A percentile compares a stretch with the other conserved stretches of the same genome.
Conservation (phyloP, 495 filamentous ascomycete genomes). For the Opeltia flavorubescens region DNA sequence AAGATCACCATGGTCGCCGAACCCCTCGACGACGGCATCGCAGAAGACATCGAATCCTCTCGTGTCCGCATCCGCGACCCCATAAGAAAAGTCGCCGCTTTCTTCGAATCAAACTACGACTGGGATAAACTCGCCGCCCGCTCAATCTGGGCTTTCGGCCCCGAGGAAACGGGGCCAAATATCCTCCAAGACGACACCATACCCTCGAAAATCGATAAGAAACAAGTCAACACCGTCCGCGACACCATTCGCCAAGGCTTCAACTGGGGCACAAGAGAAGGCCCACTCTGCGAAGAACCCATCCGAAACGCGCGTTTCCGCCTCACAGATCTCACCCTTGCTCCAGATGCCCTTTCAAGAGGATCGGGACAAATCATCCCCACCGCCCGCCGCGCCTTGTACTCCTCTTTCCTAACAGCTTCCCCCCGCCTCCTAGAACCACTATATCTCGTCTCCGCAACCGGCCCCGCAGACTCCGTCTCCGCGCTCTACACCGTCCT, state of each 20-base stretch:
- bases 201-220: conserved; percentile 79
- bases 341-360: conserved; percentile 78
- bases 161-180: conserved; percentile 89
- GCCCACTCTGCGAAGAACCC: conserved; percentile 93
- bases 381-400: conserved; percentile 78
- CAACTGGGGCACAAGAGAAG: conserved; percentile 88
- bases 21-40: conserved; percentile 84
- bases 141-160: conserved; percentile 98
- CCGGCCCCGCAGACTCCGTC: conserved; percentile 81
- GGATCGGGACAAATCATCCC: conserved; percentile 97
- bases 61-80: conserved; percentile 86
- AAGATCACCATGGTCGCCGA: conserved; percentile 98
- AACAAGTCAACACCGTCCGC: conserved; percentile 69
- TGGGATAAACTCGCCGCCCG: conserved; percentile 90
- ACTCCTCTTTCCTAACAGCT: conserved; percentile 92
- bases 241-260: conserved; percentile 92
- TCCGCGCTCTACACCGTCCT: conserved; percentile 83
- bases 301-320: conserved; percentile 95
- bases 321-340: conserved; percentile 80
- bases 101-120: conserved; percentile 94
- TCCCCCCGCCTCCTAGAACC: conserved; percentile 94
- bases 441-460: conserved; percentile 82
- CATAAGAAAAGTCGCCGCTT: conserved; percentile 82
- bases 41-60: conserved; percentile 86
- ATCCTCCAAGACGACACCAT: conserved; percentile 95